Base-by-base conservation (phyloP, 306 rosid species). In the Luffa aegyptiaca region DNA sequence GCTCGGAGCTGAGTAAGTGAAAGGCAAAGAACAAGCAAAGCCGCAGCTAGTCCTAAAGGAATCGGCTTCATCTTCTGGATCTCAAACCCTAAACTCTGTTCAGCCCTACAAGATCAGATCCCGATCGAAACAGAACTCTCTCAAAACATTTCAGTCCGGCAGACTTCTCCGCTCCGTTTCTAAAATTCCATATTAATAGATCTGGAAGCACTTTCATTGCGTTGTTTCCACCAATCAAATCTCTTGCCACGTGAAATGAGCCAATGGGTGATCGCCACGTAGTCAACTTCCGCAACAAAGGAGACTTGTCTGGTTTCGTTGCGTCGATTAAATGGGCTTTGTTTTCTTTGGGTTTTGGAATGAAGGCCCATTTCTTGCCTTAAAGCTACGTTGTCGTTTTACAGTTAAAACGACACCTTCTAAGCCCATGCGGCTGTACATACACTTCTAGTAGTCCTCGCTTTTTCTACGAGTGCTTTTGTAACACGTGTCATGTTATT, bases 171-270 rank as follows among this genome's bases (percentile, higher is more conserved):
- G 3, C 26, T 41, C 14, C 4, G 31, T 26, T 3, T 26, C 59
- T 52, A 52, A 18, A 16, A 18, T 52, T 74, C 48, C 16, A 74
- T 74, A 74, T 74, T 74, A 82, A 81, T 82, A 90, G 85, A 88
- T 87, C 89, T 89, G 35, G 17, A 66, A 48, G 42, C 57, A 70
- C 77, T 81, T 35, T 14, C 81, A 26, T 76, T 86, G 83, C 82
- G 87, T 77, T 88, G 91, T 86, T 87, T 79, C 85, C 7, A 65
- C 96, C 96, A 89, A 90, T 91, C 79, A 76, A 6, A 74, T 83
- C 80, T 77, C 3, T 3, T 46, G 88, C 86, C 91, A 90, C 96
- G 92, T 84, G 81, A 76, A 36, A 7, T 0, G 0, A 1, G 0
- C 92, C 86, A 91, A 89, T 91, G 9, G 18, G 0, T 6, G 2